Evolutionary conservation across 768 basidiomycete species (phyloP).

Genomic region (Boletus vinaceobasis): DNA sequence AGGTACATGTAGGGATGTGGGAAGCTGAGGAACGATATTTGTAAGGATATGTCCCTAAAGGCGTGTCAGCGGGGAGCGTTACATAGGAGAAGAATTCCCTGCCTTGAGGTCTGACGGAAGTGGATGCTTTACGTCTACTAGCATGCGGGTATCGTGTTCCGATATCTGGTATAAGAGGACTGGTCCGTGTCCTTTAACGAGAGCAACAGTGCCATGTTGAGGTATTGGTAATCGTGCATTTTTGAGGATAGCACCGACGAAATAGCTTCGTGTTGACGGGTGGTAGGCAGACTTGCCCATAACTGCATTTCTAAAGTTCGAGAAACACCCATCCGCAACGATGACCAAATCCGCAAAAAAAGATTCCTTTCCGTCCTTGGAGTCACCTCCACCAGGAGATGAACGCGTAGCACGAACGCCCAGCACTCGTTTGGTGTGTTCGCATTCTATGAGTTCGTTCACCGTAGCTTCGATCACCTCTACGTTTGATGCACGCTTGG

Average conservation of each 20-base stretch:
- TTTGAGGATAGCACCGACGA: slow-evolving; percentile 82
- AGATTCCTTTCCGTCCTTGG: slow-evolving; percentile 42
- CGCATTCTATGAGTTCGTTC: slow-evolving; percentile 65
- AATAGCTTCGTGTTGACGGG: slow-evolving; percentile 66
- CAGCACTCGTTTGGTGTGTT: slow-evolving; percentile 47
- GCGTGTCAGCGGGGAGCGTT: background rate
- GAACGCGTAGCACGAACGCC: slow-evolving; percentile 62
- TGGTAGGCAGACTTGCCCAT: slow-evolving; percentile 49
- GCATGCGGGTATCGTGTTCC: slow-evolving; percentile 85
- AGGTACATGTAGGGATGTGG: slow-evolving; percentile 61
- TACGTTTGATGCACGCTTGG: slow-evolving; percentile 56
- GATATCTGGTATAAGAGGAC: slow-evolving; percentile 93
- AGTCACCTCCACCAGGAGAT: slow-evolving; percentile 31
- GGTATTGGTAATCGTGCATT: slow-evolving; percentile 70
- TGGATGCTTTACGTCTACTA: slow-evolving; percentile 84
- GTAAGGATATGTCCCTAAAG: slow-evolving; percentile 62
- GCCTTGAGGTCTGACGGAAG: slow-evolving; percentile 82
- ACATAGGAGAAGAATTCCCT: background rate
- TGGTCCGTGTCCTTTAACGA: slow-evolving; percentile 79
- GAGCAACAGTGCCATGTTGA: slow-evolving; percentile 79
- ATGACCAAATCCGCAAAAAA: slow-evolving; percentile 78
- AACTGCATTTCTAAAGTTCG: slow-evolving; percentile 79
- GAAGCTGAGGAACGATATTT: slow-evolving; percentile 80
- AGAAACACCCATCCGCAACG: slow-evolving; percentile 93
- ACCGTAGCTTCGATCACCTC: slow-evolving; percentile 85